These are phyloP conservation scores for Myxozyma nipponensis DNA, from an alignment of 805 yeast genomes.

Conservation along the genomic window DNA sequence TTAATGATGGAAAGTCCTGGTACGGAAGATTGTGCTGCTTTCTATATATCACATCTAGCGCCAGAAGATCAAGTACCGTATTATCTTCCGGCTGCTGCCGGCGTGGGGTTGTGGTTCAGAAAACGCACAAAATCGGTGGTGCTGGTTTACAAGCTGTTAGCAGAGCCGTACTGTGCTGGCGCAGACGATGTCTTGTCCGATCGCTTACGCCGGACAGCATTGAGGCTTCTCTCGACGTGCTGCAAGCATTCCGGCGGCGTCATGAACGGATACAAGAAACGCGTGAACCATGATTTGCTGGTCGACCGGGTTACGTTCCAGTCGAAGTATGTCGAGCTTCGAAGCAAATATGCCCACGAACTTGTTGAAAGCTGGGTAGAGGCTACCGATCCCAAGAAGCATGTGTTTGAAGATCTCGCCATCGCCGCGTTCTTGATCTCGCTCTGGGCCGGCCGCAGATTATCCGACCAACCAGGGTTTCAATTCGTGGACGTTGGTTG, in stretches of 20 bases:
- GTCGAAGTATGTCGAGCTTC: conserved; percentile 70
- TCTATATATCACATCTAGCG: conserved; percentile 74
- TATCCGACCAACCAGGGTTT: conserved; percentile 39
- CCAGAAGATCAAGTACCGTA: conserved; percentile 65
- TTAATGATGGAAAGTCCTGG: conserved; percentile 39
- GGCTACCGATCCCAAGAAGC: conserved; percentile 89
- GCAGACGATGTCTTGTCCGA: conserved; percentile 35
- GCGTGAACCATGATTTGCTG: conserved; percentile 83
- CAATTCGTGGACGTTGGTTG: conserved; percentile 90
- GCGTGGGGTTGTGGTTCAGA: conserved; percentile 59
- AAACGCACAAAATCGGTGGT: background rate
- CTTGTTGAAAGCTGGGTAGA: conserved; percentile 87
- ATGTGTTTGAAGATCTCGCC: conserved; percentile 93
- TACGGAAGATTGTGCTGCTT: conserved; percentile 43
- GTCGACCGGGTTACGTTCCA: conserved; percentile 82
- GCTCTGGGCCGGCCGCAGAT: conserved; percentile 59
- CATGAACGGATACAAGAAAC: conserved; percentile 76
- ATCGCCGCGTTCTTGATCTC: conserved; percentile 92
- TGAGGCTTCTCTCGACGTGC: conserved; percentile 72
- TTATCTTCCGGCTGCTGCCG: conserved; percentile 80
- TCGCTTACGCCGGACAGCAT: conserved; percentile 77
- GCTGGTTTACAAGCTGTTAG: conserved; percentile 10
- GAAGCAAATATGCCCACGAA: conserved; percentile 72
- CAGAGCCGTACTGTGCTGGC: too few relatives aligned
- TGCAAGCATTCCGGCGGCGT: conserved; percentile 80